Evolutionary conservation across 2,329 filamentous ascomycete genomes (phyloP).

Genomic region (Pleoardoris graminearum): DNA sequence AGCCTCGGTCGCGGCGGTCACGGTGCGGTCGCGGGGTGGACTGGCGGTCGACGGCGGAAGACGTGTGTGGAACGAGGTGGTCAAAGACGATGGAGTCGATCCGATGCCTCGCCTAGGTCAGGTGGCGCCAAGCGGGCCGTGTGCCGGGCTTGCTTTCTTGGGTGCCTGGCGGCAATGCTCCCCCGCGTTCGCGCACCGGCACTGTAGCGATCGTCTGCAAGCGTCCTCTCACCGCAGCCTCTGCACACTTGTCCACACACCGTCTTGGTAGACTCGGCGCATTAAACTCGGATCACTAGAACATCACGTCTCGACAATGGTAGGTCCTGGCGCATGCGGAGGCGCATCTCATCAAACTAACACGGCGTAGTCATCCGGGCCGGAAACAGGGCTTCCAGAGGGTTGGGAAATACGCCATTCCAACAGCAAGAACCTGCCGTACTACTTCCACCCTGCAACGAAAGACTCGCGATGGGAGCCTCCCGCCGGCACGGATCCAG

Average conservation of each 20-base stretch:
- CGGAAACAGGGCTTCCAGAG: constrained; percentile 68
- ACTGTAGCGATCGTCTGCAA: constrained; percentile 25
- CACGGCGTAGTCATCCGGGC: constrained; percentile 28
- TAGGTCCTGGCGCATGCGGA: constrained; percentile 22
- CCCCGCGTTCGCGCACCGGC: constrained; percentile 25
- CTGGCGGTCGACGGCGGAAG: background rate
- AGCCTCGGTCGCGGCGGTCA: background rate
- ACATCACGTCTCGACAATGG: constrained; percentile 24
- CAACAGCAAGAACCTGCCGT: constrained; percentile 97
- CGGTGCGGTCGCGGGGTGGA: background rate
- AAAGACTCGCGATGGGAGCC: constrained; percentile 96
- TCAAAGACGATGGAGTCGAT: background rate
- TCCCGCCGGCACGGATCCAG: constrained; percentile 81
- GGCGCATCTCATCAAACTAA: constrained; percentile 22
- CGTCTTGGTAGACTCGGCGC: background rate
- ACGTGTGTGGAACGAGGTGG: background rate
- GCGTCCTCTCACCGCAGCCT: constrained; percentile 5
- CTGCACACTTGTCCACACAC: background rate
- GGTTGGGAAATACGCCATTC: constrained; percentile 97
- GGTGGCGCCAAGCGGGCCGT: background rate
- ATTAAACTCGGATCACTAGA: too few species aligned
- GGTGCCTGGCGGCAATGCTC: constrained; percentile 4
- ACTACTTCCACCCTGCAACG: constrained; percentile 91
- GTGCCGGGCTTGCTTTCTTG: constrained; percentile 11
- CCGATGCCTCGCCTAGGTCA: constrained; percentile 1